A percentile compares a stretch with the other conserved stretches of the same genome.
These are phyloP conservation scores for Phytophthora citricola DNA, from an alignment of 352 stramenopile genomes.

Conservation along the genomic window DNA sequence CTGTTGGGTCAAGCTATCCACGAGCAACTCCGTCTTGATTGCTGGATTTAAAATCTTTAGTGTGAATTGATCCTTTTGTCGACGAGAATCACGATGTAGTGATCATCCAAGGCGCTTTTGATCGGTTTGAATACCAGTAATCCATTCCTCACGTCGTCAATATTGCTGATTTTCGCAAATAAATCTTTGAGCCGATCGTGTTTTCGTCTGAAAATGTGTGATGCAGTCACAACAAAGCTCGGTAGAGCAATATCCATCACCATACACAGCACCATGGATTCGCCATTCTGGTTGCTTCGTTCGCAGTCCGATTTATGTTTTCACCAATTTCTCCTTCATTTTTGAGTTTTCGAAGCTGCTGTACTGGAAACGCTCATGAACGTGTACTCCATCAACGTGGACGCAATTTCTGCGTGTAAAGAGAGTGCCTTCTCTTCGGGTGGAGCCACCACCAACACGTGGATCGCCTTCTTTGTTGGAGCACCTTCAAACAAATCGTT, in stretches of 20 bases:
- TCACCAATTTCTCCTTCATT: constrained; percentile 14
- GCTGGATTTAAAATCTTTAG: constrained; percentile 19
- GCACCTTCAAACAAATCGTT: no score
- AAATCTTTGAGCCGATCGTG: constrained; percentile 13
- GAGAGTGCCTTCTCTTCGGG: background rate
- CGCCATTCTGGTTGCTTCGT: constrained; percentile 12
- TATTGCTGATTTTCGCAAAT: constrained; percentile 20
- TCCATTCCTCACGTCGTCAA: constrained; percentile 24
- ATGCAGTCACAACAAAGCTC: constrained; percentile 21
- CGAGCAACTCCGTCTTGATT: constrained; percentile 5
- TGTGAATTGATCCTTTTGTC: constrained; percentile 22
- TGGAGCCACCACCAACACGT: constrained; percentile 1
- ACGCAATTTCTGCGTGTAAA: no score
- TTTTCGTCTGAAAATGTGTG: constrained; percentile 22
- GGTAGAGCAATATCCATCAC: constrained; percentile 18
- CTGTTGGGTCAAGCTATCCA: constrained; percentile 8
- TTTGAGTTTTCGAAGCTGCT: constrained; percentile 18
- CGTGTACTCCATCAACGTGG: background rate
- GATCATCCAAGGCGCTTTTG: constrained; percentile 24
- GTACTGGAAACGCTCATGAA: constrained; percentile 20
- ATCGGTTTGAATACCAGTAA: constrained; percentile 27
- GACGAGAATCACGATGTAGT: constrained; percentile 18
- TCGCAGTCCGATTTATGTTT: constrained; percentile 10
- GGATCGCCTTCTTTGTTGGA: background rate
- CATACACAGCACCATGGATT: constrained; percentile 20